Percentiles rank a stretch among this genome's conserved stretches.
These are phyloP conservation scores for Sporothrix protearum DNA, from an alignment of 2,329 filamentous ascomycete genomes.

Conservation along the genomic window DNA sequence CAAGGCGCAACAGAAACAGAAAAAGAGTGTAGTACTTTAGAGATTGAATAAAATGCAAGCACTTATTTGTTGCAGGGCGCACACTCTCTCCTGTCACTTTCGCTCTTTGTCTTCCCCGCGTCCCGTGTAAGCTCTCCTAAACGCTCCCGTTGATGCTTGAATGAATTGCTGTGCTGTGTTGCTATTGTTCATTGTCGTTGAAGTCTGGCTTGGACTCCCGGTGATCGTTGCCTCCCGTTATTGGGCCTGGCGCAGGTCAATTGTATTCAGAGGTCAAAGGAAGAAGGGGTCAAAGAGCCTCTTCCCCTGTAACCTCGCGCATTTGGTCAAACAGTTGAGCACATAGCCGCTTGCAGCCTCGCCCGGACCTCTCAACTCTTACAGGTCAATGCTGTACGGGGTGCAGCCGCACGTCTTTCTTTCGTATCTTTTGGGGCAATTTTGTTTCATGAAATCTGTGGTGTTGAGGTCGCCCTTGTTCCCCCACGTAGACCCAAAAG, in stretches of 20 bases:
- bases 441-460: background rate
- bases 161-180: background rate
- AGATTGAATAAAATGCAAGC: background rate
- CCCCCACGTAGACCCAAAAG: background rate
- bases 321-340: no score
- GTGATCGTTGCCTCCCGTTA: background rate
- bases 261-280: background rate
- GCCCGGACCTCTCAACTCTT: background rate
- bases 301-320: background rate
- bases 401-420: background rate
- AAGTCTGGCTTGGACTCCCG: background rate
- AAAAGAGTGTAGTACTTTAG: background rate
- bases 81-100: background rate
- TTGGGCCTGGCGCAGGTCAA: background rate
- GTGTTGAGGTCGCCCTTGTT: background rate
- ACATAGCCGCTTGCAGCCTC: background rate
- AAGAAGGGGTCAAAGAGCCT: constrained; percentile 11
- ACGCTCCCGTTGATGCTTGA: background rate
- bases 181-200: background rate
- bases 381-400: constrained; percentile 1
- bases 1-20: background rate
- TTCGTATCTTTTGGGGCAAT: background rate
- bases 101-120: background rate
- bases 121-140: no score
- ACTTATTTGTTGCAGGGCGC: background rate